phyloP scores from a whole-genome alignment of 805 yeast genomes.

The Wickerhamiella galacta region DNA sequence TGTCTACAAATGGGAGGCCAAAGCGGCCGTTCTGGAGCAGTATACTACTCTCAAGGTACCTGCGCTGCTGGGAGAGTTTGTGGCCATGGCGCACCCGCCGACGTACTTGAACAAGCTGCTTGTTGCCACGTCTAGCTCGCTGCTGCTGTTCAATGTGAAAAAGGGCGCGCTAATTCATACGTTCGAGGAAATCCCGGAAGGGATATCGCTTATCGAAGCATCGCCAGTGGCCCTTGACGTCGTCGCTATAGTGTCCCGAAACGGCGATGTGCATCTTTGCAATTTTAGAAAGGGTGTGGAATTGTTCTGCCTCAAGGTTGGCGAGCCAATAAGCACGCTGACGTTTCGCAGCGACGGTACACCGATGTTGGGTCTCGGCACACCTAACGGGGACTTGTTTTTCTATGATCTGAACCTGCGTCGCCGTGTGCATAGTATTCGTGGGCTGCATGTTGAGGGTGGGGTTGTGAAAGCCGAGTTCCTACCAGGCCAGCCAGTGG shows the following conservation, averaged over 20 bases:
- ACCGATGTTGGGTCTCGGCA: conserved; percentile 65
- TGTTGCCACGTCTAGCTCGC: conserved; percentile 51
- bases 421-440: conserved; percentile 57
- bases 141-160: conserved; percentile 55
- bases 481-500: conserved; percentile 79
- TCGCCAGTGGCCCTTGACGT: conserved; percentile 74
- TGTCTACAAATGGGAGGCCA: conserved; percentile 35
- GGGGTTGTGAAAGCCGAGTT: conserved; percentile 63
- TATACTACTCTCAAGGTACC: conserved; percentile 48
- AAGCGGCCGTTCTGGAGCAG: conserved; percentile 39
- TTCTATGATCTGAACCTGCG: conserved; percentile 68
- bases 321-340: conserved; percentile 33
- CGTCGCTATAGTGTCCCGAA: conserved; percentile 56
- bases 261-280: conserved; percentile 49
- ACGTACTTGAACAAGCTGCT: conserved; percentile 83
- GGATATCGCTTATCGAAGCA: conserved; percentile 51
- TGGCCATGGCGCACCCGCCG: conserved; percentile 63
- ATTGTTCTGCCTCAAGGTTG: conserved; percentile 30
- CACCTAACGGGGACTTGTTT: conserved; percentile 63
- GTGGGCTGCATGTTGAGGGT: conserved; percentile 59
- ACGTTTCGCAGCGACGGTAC: conserved; percentile 86
- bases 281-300: conserved; percentile 50
- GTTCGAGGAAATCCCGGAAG: conserved; percentile 32
- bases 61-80: conserved; percentile 52
- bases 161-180: conserved; percentile 57